Conservation (phyloP, 768 basidiomycete genomes). For the Tricholoma sp. region DNA sequence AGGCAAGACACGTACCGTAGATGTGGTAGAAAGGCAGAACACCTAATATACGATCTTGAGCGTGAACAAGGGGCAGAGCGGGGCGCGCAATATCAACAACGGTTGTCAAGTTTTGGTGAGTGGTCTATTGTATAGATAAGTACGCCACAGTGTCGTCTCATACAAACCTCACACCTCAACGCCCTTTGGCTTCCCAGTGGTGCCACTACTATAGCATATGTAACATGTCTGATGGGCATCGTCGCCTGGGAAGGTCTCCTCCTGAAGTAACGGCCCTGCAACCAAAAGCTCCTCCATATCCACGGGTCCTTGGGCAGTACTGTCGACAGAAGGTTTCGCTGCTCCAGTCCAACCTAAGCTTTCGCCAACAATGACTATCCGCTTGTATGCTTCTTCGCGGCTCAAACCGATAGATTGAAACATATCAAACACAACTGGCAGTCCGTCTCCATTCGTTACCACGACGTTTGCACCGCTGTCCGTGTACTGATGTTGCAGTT, state of each 20-base stretch:
- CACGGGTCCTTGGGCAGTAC: background rate
- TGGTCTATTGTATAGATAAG: background rate
- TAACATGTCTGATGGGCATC: background rate
- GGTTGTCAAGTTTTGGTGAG: background rate
- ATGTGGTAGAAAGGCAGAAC: background rate
- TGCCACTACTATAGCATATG: background rate
- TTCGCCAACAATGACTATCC: background rate
- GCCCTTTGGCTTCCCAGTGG: background rate
- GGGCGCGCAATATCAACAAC: background rate
- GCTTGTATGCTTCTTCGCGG: background rate
- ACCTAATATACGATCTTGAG: background rate
- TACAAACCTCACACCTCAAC: background rate
- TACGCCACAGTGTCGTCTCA: background rate
- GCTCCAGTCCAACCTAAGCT: background rate
- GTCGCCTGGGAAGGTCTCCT: background rate
- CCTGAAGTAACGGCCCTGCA: background rate
- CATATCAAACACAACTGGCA: background rate
- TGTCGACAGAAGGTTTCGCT: background rate
- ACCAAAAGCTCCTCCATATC: background rate
- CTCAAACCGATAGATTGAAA: background rate
- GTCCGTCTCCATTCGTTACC: background rate
- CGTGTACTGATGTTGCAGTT: constrained; percentile 46
- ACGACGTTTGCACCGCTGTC: constrained; percentile 30
- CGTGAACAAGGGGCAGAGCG: background rate
- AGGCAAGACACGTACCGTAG: background rate